Percentiles rank a stretch among this genome's conserved stretches.
Conservation (phyloP, 139 green algal genomes). For the Chlamydomonas applanata region DNA sequence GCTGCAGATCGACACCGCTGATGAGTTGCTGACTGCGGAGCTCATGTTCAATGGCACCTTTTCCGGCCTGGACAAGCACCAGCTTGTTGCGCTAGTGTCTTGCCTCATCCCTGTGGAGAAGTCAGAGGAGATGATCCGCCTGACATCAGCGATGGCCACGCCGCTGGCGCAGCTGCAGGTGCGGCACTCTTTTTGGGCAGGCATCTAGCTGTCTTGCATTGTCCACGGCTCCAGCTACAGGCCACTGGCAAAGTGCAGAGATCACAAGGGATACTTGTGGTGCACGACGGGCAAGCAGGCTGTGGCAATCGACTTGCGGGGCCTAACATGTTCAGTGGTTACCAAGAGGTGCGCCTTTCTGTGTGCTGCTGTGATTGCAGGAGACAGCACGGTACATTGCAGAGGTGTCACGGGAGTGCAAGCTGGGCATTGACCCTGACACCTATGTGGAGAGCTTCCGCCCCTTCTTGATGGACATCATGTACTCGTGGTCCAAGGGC, state of each 20-base stretch:
- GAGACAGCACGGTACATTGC: slow-evolving; percentile 69
- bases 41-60: slow-evolving; percentile 74
- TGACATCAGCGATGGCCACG: slow-evolving; percentile 53
- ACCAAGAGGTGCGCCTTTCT: too few relatives aligned
- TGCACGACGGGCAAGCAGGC: too few relatives aligned
- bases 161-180: slow-evolving; percentile 68
- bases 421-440: slow-evolving; percentile 72
- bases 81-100: slow-evolving; percentile 58
- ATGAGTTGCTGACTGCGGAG: slow-evolving; percentile 81
- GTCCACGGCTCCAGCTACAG: too few relatives aligned
- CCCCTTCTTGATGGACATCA: slow-evolving; percentile 77
- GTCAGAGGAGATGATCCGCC: slow-evolving; percentile 58
- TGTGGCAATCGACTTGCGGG: too few relatives aligned
- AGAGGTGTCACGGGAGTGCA: slow-evolving; percentile 60
- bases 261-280: too few relatives aligned
- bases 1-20: slow-evolving; percentile 74
- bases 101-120: slow-evolving; percentile 76
- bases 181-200: background rate
- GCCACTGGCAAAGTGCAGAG: too few relatives aligned
- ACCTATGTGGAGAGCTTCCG: slow-evolving; percentile 77
- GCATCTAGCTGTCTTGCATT: background rate
- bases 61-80: slow-evolving; percentile 12
- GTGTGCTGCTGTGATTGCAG: too few relatives aligned
- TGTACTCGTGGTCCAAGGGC: slow-evolving; percentile 78
- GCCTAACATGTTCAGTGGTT: too few relatives aligned